Percentiles rank a stretch among this genome's conserved stretches.
These are phyloP conservation scores for Coleophoma cylindrospora DNA, from an alignment of 2,329 filamentous ascomycete species.

Conservation along the genomic window DNA sequence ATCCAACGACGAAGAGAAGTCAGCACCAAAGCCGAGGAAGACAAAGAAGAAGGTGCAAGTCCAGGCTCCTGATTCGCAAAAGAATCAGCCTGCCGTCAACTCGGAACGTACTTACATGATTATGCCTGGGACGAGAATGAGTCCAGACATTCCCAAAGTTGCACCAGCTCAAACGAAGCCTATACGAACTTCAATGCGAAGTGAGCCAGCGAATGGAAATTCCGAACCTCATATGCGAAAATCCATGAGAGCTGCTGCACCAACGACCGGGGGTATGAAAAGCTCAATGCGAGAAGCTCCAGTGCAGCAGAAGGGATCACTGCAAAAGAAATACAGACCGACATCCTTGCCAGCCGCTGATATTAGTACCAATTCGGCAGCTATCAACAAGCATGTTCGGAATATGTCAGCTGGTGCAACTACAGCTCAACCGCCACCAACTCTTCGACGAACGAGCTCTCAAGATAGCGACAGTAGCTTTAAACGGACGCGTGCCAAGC, in stretches of 20 bases:
- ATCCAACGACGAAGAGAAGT: constrained; percentile 34
- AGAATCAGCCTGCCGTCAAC: constrained; percentile 18
- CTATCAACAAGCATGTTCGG: constrained; percentile 15
- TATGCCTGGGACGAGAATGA: constrained; percentile 24
- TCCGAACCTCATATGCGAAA: constrained; percentile 22
- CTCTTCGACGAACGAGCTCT: constrained; percentile 49
- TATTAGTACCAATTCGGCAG: constrained; percentile 9
- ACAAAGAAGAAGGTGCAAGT: constrained; percentile 10
- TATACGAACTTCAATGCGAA: constrained; percentile 45
- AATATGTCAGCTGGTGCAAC: constrained; percentile 16
- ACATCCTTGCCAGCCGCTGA: constrained; percentile 14
- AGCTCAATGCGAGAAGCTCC: constrained; percentile 16
- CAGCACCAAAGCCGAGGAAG: constrained; percentile 18
- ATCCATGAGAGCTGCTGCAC: constrained; percentile 20
- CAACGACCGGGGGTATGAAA: constrained; percentile 10
- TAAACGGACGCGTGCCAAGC: constrained; percentile 52
- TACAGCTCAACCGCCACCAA: constrained; percentile 16
- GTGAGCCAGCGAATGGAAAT: constrained; percentile 18
- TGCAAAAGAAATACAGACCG: constrained; percentile 31
- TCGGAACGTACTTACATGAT: constrained; percentile 34
- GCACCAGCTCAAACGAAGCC: constrained; percentile 13
- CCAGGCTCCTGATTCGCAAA: constrained; percentile 7
- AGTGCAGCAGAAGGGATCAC: constrained; percentile 17
- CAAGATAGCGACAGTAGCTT: constrained; percentile 80
- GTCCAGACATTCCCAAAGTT: constrained; percentile 14